Conservation (phyloP, 805 yeast species). For the Zygosaccharomyces pseudorouxii region DNA sequence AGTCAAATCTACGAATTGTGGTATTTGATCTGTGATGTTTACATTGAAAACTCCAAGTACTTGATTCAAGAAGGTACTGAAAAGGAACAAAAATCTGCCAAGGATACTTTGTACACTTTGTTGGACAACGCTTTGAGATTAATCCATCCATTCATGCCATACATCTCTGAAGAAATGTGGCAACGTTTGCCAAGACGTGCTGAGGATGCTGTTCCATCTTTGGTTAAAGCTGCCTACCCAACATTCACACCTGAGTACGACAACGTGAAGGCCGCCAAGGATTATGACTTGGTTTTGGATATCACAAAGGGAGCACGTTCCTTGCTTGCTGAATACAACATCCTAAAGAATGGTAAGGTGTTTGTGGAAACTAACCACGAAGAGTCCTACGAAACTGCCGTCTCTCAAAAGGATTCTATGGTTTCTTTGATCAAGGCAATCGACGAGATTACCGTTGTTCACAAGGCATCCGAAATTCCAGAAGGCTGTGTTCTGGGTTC, state of each 20-base stretch:
- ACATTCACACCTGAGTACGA: slow-evolving; percentile 54
- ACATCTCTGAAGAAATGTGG: slow-evolving; percentile 96
- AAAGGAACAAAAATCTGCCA: slow-evolving; percentile 81
- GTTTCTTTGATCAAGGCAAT: slow-evolving; percentile 90
- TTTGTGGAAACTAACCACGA: slow-evolving; percentile 63
- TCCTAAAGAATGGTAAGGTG: slow-evolving; percentile 82
- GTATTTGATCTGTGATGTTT: slow-evolving; percentile 94
- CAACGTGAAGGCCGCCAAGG: slow-evolving; percentile 60
- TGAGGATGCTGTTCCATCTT: slow-evolving; percentile 62
- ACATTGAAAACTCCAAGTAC: slow-evolving; percentile 94
- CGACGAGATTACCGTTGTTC: slow-evolving; percentile 63
- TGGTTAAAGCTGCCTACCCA: slow-evolving; percentile 79
- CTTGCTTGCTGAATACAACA: slow-evolving; percentile 81
- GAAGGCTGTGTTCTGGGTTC: slow-evolving; percentile 86
- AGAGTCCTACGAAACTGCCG: slow-evolving; percentile 47
- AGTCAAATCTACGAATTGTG: slow-evolving; percentile 87
- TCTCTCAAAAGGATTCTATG: slow-evolving; percentile 77
- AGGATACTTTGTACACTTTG: slow-evolving; percentile 89
- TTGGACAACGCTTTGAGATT: slow-evolving; percentile 84
- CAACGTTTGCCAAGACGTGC: slow-evolving; percentile 91
- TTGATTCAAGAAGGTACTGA: slow-evolving; percentile 88
- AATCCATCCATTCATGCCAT: slow-evolving; percentile 99
- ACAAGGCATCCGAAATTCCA: slow-evolving; percentile 56
- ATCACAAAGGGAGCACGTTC: slow-evolving; percentile 91
- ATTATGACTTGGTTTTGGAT: slow-evolving; percentile 79